These are phyloP conservation scores for Chaetomiaceae sp. DNA, from an alignment of 2,329 filamentous ascomycete genomes.

Conservation along the genomic window DNA sequence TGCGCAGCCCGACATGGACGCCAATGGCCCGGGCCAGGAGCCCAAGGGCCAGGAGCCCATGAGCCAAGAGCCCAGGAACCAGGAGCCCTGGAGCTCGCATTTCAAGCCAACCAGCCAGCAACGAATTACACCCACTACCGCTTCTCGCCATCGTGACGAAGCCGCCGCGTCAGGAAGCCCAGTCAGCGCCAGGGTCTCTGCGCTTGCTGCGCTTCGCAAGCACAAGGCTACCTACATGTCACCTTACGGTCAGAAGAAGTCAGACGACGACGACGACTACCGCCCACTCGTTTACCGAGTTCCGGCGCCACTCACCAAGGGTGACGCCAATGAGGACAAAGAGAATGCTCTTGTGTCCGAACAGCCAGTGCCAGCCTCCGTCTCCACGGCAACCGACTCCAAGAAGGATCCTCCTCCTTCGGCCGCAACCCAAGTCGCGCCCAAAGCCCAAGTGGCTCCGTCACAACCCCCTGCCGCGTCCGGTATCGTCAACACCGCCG, in stretches of 20 bases:
- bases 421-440: conserved; percentile 44
- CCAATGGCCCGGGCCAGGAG: conserved; percentile 15
- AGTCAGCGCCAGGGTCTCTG: conserved; percentile 40
- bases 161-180: conserved; percentile 53
- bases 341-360: conserved; percentile 70
- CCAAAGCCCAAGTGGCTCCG: conserved; percentile 49
- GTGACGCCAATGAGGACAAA: conserved; percentile 66
- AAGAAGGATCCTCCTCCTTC: conserved; percentile 32
- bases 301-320: conserved; percentile 47
- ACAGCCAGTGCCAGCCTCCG: too few species aligned
- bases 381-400: neutral
- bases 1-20: conserved; percentile 32
- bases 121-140: conserved; percentile 40
- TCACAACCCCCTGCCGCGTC: conserved; percentile 25
- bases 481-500: conserved; percentile 20
- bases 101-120: conserved; percentile 33
- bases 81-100: conserved; percentile 30
- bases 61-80: conserved; percentile 25
- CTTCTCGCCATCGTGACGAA: conserved; percentile 43
- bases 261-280: conserved; percentile 28
- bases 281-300: conserved; percentile 49
- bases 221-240: conserved; percentile 6
- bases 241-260: conserved; percentile 28
- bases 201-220: conserved; percentile 37
- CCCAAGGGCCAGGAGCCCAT: conserved; percentile 29